Percentiles rank a stretch among this genome's conserved stretches.
phyloP scores from a whole-genome alignment of 2,329 filamentous ascomycete genomes.

The Aspergillus sclerotialis region DNA sequence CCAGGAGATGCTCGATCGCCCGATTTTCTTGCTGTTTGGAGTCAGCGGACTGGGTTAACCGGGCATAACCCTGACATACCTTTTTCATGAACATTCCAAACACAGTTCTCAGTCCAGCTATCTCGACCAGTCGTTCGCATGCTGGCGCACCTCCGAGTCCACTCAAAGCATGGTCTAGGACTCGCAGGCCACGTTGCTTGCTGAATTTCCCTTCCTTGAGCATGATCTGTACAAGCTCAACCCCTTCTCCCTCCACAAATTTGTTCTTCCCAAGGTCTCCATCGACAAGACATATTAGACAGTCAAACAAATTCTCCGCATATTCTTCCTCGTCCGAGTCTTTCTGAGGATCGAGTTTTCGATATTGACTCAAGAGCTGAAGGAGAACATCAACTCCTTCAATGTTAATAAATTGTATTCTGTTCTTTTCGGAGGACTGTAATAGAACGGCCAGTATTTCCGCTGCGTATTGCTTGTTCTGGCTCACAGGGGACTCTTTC shows the following conservation, averaged over 20 bases:
- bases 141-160: constrained; percentile 53
- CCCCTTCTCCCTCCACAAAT: constrained; percentile 82
- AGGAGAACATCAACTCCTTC: constrained; percentile 75
- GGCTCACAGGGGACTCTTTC: constrained; percentile 61
- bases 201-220: constrained; percentile 80
- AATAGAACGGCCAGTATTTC: constrained; percentile 86
- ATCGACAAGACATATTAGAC: constrained; percentile 72
- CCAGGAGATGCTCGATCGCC: constrained; percentile 70
- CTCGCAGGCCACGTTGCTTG: constrained; percentile 67
- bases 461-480: constrained; percentile 93
- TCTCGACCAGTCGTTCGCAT: constrained; percentile 71
- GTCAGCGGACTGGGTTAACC: constrained; percentile 9
- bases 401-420: constrained; percentile 54
- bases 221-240: constrained; percentile 89
- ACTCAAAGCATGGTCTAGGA: constrained; percentile 74
- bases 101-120: constrained; percentile 72
- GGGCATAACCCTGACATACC: constrained; percentile 16
- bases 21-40: constrained; percentile 51
- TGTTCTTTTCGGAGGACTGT: constrained; percentile 64
- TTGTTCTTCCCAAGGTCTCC: constrained; percentile 67
- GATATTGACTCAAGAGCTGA: constrained; percentile 76
- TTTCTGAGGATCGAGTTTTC: constrained; percentile 76
- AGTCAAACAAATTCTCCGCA: constrained; percentile 88
- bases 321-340: constrained; percentile 90
- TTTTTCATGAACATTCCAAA: constrained; percentile 89